Base-by-base conservation (phyloP, 768 basidiomycete species). In the Russula sp. region DNA sequence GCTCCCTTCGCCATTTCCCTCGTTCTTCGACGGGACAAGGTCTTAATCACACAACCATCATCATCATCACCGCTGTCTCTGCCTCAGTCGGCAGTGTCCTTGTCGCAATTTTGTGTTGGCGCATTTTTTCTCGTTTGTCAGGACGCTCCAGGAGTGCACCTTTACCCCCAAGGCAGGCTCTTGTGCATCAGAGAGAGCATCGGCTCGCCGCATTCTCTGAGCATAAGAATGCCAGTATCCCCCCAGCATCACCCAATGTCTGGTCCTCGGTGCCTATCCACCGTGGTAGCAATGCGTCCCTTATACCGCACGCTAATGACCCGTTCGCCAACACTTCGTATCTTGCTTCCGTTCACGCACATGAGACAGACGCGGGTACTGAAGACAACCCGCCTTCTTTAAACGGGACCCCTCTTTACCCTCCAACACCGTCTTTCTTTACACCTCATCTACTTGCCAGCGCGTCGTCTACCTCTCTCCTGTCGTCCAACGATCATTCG, bases 111-210 rank as follows among this genome's bases (percentile, higher is more conserved):
- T 64, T 78, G 61, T 66, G 81, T 51, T 71, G 71, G 69, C 75
- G 76, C 16, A 59, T 78, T 65, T 60, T 80, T 57, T 74, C 74
- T 44, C 75, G 75, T 50, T 67, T 55, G 16, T 75, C 69, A 32
- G 69, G 72, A 31, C 72, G 71, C 22, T 62, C 70, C 18, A 68
- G 71, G 32, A 70, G 77, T 1, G 74, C 71, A 0, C 87, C 87
- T 4, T 76, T 88, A 0, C 87, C 87, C 0, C 87, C 84, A 14
- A 77, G 83, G 11, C 87, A 87, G 66, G 82, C 84, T 16, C 80
- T 88, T 27, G 84, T 86, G 5, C 83, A 83, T 66, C 80, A 83
- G 58, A 79, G 86, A 14, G 79, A 82, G 65, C 79, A 79, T 35
- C 77, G 80, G 57, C 68, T 79, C n/a, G 73, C 78, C 9, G 76